Conservation (phyloP, 495 filamentous ascomycete genomes). For the Trichoderma gamsii region DNA sequence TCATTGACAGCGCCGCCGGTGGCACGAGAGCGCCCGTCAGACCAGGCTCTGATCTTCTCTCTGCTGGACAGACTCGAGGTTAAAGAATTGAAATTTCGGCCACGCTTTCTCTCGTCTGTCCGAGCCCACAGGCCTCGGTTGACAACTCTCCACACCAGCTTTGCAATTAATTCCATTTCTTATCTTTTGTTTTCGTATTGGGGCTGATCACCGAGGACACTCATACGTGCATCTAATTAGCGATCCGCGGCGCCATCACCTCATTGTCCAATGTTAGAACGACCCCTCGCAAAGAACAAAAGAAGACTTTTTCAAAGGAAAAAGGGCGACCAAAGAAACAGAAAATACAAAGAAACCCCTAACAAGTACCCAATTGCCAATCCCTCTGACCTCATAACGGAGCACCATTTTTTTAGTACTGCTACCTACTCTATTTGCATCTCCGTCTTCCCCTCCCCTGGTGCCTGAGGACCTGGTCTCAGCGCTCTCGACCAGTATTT, state of each 20-base stretch:
- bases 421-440: neutral
- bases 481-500: neutral
- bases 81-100: neutral
- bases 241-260: neutral
- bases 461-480: conserved; percentile 10
- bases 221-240: neutral
- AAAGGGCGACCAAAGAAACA: neutral
- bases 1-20: neutral
- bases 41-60: neutral
- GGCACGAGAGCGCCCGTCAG: neutral
- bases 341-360: neutral
- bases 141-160: neutral
- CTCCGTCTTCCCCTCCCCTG: neutral
- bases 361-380: neutral
- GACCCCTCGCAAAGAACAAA: neutral
- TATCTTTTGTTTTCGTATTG: neutral
- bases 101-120: neutral
- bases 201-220: neutral
- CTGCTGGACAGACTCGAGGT: neutral
- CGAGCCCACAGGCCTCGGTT: neutral
- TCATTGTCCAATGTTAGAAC: neutral
- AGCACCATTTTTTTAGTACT: conserved; percentile 4
- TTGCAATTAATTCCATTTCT: neutral
- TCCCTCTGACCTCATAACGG: neutral
- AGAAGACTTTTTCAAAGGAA: neutral